phyloP scores from a whole-genome alignment of 2,329 filamentous ascomycete species.

The Colletotrichum tamarilloi region DNA sequence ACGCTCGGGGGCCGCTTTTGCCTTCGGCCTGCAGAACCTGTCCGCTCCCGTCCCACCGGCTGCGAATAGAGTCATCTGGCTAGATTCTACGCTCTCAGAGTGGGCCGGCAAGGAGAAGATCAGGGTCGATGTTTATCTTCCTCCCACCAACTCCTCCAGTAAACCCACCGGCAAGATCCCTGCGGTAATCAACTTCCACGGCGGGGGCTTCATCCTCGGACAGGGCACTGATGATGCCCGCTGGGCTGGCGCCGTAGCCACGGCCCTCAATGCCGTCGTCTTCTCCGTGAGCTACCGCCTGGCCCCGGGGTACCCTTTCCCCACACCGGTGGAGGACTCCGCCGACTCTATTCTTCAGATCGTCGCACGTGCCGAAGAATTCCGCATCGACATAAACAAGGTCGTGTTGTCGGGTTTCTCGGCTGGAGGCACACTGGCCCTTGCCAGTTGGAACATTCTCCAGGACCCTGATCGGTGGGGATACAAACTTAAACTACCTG shows the following conservation, averaged over 20 bases:
- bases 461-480: constrained; percentile 54
- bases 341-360: constrained; percentile 73
- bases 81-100: constrained; percentile 55
- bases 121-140: constrained; percentile 60
- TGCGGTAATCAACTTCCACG: constrained; percentile 70
- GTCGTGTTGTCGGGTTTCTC: constrained; percentile 74
- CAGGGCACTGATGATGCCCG: constrained; percentile 71
- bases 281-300: constrained; percentile 77
- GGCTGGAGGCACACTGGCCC: constrained; percentile 67
- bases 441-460: constrained; percentile 60
- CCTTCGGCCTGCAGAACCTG: constrained; percentile 53
- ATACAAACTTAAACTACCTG: constrained; percentile 50
- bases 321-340: constrained; percentile 73
- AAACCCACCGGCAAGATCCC: constrained; percentile 36
- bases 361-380: constrained; percentile 63
- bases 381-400: constrained; percentile 65
- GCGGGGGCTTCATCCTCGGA: constrained; percentile 74
- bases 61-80: constrained; percentile 51
- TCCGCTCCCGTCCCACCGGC: constrained; percentile 52
- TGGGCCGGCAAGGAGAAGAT: constrained; percentile 51
- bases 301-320: constrained; percentile 73
- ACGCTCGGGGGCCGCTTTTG: constrained; percentile 56
- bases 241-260: constrained; percentile 66
- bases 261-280: constrained; percentile 66
- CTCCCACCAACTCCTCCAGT: constrained; percentile 34